Base-by-base conservation (phyloP, 1,284 basidiomycete species). In the Pseudozyma sp. region DNA sequence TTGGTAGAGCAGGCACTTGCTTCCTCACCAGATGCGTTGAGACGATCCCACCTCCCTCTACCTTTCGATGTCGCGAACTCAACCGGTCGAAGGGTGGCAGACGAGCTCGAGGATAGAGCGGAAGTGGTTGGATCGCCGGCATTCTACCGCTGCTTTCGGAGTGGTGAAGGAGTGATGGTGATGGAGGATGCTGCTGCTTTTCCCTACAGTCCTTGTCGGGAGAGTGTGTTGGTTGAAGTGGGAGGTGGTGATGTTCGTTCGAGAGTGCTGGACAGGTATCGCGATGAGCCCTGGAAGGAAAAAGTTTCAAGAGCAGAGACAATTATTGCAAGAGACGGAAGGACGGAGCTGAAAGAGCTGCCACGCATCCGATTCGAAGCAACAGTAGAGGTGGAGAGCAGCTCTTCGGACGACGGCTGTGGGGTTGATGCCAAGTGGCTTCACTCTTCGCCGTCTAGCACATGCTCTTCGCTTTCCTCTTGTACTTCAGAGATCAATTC, bases 151-250 rank as follows among this genome's bases (percentile, higher is more conserved):
- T 33, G 34, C 48, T 68, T 55, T 17, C n/a, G 5, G 30, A 30
- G 29, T n/a, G 31, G 24, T 24, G 31, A 13, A 16, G 19, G 10
- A 5, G 19, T 5, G 30, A 11, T 1, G 31, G 17, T 59, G 14
- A 10, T 29, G 29, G 39, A 52, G 5, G 68, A 70, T n/a, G 61
- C 68, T 3, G 64, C 64, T 4, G 64, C 64, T 29, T 72, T 72
- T 39, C 69, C 69, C n/a, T 72, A 72, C 49, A 72, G 64, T 17
- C 69, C 69, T 8, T 16, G 44, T 8, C 9, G 50, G 29, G 68
- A 66, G 24, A 47, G 54, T 16, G 46, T 62, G 4, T 19, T 14
- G 24, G 3, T 58, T 4, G 57, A 48, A 7, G 51, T 24, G 17
- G 24, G 43, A 13, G 13, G 31, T 4, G 10, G 17, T 13, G 24